Evolutionary conservation across 1,139 yeast species (phyloP).

Genomic region (Geotrichum cucujoidarum): DNA sequence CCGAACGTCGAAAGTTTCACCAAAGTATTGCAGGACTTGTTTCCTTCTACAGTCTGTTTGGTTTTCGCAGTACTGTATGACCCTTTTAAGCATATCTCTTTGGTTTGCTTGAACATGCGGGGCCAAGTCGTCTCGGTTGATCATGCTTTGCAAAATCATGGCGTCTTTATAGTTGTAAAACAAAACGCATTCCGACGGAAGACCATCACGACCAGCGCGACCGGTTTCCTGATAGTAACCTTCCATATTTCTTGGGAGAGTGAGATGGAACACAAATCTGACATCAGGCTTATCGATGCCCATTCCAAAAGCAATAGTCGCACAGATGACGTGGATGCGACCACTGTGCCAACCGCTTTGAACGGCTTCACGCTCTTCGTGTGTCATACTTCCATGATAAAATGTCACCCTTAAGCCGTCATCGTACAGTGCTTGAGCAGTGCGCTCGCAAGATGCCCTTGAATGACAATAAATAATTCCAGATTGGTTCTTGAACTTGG

Average conservation of each 20-base stretch:
- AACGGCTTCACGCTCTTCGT: conserved; percentile 63
- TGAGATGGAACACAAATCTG: conserved; percentile 80
- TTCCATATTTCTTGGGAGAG: conserved; percentile 86
- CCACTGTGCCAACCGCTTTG: conserved; percentile 83
- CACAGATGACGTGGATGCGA: conserved; percentile 72
- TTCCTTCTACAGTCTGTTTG: conserved; percentile 83
- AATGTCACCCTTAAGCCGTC: conserved; percentile 64
- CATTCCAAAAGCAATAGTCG: conserved; percentile 98
- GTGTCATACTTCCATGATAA: conserved; percentile 92
- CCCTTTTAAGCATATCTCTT: conserved; percentile 70
- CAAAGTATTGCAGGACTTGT: conserved; percentile 84
- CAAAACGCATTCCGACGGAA: conserved; percentile 72
- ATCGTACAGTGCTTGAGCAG: conserved; percentile 55
- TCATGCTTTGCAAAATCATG: conserved; percentile 46
- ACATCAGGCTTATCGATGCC: conserved; percentile 97
- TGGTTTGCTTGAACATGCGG: conserved; percentile 70
- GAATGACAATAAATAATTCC: conserved; percentile 96
- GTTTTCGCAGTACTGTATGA: conserved; percentile 88
- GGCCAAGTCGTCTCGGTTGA: conserved; percentile 66
- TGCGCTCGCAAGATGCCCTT: conserved; percentile 79
- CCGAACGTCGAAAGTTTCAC: conserved; percentile 67
- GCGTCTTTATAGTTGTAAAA: conserved; percentile 78
- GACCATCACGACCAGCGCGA: conserved; percentile 97
- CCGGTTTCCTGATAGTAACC: conserved; percentile 98
- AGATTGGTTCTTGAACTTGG: conserved; percentile 53